A percentile compares a stretch with the other conserved stretches of the same genome.
Evolutionary conservation across 257 asterid genomes (phyloP).

Genomic region (Leptodermis oblonga): DNA sequence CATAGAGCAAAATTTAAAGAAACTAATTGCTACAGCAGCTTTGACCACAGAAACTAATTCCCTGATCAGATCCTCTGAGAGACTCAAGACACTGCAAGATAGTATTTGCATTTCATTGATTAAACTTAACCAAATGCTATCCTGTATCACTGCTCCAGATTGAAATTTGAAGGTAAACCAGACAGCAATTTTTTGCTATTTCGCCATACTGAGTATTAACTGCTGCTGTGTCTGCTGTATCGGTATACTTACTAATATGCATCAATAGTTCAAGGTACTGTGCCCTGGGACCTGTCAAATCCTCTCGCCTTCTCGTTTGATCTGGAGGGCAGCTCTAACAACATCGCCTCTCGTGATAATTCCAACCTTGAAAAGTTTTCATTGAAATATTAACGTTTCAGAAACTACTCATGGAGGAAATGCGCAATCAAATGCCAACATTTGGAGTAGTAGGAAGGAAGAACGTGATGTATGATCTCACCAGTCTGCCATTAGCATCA

Average conservation of each 20-base stretch:
- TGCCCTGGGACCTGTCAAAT: slow-evolving; percentile 12
- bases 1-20: not conserved
- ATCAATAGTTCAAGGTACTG: too few species aligned
- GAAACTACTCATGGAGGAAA: slow-evolving; percentile 12
- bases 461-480: slow-evolving; percentile 20
- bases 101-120: not conserved
- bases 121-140: not conserved
- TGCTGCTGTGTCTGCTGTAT: not conserved
- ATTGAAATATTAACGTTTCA: slow-evolving; percentile 3
- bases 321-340: slow-evolving; percentile 83
- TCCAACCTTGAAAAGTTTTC: slow-evolving; percentile 51
- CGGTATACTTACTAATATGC: not conserved
- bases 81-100: not conserved
- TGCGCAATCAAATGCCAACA: not conserved
- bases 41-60: not conserved
- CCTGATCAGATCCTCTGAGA: not conserved
- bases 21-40: not conserved
- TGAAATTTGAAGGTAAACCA: not conserved
- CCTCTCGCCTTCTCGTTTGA: slow-evolving; percentile 49
- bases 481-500: slow-evolving; percentile 81
- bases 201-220: not conserved
- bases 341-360: slow-evolving; percentile 87
- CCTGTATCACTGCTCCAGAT: not conserved
- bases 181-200: not conserved
- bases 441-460: not conserved